Conservation (phyloP, 305 asterid genomes). For the Rubia tinctorum region DNA sequence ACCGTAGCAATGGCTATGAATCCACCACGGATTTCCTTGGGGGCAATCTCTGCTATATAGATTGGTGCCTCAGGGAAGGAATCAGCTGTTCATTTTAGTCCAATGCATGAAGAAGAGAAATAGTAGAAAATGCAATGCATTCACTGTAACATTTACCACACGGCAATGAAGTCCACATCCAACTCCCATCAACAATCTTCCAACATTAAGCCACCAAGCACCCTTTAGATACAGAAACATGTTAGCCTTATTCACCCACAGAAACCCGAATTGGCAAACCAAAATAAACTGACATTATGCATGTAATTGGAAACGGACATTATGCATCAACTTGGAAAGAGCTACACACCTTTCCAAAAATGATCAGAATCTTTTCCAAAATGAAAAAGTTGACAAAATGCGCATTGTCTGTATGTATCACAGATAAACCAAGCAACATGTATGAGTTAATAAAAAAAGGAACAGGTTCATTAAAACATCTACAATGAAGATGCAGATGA, state of each 20-base stretch:
- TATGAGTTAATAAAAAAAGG: neutral
- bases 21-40: constrained; percentile 30
- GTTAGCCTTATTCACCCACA: constrained; percentile 15
- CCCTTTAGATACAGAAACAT: constrained; percentile 16
- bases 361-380: constrained; percentile 28
- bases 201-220: constrained; percentile 34
- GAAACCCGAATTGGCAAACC: constrained; percentile 1
- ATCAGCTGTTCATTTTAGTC: neutral
- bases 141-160: constrained; percentile 22
- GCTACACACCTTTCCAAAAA: constrained; percentile 27
- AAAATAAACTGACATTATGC: no score
- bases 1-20: constrained; percentile 25
- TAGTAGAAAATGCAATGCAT: neutral
- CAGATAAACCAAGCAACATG: constrained; percentile 11
- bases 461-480: no score
- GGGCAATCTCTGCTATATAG: constrained; percentile 34
- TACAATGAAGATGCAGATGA: neutral
- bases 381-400: constrained; percentile 26
- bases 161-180: constrained; percentile 33
- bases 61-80: constrained; percentile 26
- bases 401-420: constrained; percentile 32
- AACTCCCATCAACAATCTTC: constrained; percentile 31
- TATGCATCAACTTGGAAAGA: neutral
- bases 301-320: no score
- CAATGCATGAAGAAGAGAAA: neutral